These are phyloP conservation scores for Orbilia javanica DNA, from an alignment of 2,329 filamentous ascomycete species.

Conservation along the genomic window DNA sequence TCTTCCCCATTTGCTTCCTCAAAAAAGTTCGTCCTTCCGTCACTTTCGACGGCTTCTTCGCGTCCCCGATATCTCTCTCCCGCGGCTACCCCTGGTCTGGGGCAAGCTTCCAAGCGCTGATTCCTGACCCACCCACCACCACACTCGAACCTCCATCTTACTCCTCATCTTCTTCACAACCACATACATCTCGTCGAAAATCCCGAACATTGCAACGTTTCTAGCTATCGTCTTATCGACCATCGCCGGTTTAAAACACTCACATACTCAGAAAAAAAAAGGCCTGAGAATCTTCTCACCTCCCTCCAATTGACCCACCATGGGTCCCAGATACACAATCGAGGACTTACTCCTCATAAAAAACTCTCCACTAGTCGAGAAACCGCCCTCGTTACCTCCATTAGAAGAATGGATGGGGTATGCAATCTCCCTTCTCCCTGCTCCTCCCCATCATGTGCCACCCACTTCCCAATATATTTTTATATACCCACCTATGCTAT, in stretches of 20 bases:
- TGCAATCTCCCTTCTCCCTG: conserved; percentile 28
- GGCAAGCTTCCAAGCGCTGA: conserved; percentile 20
- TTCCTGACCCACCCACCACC: conserved; percentile 19
- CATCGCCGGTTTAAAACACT: neutral
- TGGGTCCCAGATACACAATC: conserved; percentile 66
- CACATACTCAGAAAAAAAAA: neutral
- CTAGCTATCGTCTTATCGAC: neutral
- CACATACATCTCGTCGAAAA: neutral
- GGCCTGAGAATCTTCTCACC: conserved; percentile 13
- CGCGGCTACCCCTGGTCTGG: conserved; percentile 23
- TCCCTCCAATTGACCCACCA: conserved; percentile 56
- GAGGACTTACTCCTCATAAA: conserved; percentile 68
- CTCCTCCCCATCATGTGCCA: neutral
- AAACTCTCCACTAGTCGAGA: conserved; percentile 69
- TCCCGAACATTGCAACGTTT: too few relatives aligned
- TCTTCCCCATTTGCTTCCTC: neutral
- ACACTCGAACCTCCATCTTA: conserved; percentile 9
- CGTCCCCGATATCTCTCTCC: conserved; percentile 37
- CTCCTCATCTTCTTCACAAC: conserved; percentile 12
- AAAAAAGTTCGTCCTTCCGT: conserved; percentile 29
- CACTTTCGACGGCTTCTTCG: conserved; percentile 44
- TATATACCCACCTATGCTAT: neutral
- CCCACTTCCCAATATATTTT: neutral
- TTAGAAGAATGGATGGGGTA: conserved; percentile 73
- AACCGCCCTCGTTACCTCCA: conserved; percentile 70